Base-by-base conservation (phyloP, 2,329 filamentous ascomycete genomes). In the Aspergillus tamarii region DNA sequence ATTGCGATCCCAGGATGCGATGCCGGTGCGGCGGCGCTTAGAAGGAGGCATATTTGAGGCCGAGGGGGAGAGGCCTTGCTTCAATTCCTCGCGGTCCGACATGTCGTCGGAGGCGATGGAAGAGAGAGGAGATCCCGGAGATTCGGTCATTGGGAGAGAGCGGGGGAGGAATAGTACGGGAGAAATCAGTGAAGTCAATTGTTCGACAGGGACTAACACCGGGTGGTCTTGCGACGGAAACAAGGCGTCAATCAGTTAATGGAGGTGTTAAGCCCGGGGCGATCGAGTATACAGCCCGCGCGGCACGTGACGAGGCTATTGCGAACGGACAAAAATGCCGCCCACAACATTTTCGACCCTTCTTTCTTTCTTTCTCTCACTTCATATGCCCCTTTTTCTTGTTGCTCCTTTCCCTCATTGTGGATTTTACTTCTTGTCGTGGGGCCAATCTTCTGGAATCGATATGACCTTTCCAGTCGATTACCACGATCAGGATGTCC, bases 81-180 rank as follows among this genome's bases (percentile, higher is more conserved):
- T 86, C 76, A 82, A 82, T 69, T 85, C 86, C 69, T 88, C 87
- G 74, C 69, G 75, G 57, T 77, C 74, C 59, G 83, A 83, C 74
- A 89, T 86, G 64, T 87, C 85, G 69, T 88, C 88, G 54, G 86
- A 88, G 67, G 84, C 85, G 67, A 89, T 84, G 65, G 87, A 87
- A 57, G 88, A 90, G 70, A 91, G 85, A 45, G 87, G 86, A 39
- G 88, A 89, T 59, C 81, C 85, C 14, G 87, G 85, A 12, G 86
- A 88, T 74, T 88, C 82, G 58, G 81, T 78, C 81, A 83, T 84
- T 63, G 54, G 69, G 60, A 67, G 62, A 66, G 45, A 50, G 41
- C 32, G 48, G 23, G 54, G 43, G 59, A 34, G 52, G 39, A 39
- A 52, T 34, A 43, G 48, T 50, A 30, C 50, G 57, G 50, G 43